Percentiles rank a stretch among this genome's conserved stretches.
phyloP scores from a whole-genome alignment of 2,329 filamentous ascomycete genomes.

The Ascochyta pisi region DNA sequence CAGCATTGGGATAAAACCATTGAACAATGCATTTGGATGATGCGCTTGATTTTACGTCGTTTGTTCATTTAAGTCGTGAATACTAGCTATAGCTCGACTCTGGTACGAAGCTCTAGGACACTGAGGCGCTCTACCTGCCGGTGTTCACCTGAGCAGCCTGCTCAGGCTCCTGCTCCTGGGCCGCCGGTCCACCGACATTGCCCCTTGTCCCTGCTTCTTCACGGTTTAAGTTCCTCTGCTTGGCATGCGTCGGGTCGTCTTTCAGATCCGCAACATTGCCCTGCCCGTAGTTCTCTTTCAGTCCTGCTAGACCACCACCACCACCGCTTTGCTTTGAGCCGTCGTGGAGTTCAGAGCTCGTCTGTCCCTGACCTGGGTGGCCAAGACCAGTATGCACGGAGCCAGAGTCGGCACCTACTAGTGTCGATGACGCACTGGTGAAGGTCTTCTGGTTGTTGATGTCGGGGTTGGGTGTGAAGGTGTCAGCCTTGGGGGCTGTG shows the following conservation, averaged over 20 bases:
- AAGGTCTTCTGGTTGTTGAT: constrained; percentile 52
- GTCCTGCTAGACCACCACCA: constrained; percentile 55
- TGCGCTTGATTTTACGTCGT: neutral
- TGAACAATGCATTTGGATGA: no score
- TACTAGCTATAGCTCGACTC: neutral
- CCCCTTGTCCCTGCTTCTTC: constrained; percentile 45
- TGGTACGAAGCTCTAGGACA: neutral
- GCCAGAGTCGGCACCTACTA: constrained; percentile 60
- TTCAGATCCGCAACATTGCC: constrained; percentile 30
- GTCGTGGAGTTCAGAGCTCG: constrained; percentile 58
- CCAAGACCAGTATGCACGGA: constrained; percentile 63
- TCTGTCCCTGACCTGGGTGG: constrained; percentile 59
- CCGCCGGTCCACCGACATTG: constrained; percentile 37
- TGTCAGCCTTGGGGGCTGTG: constrained; percentile 62
- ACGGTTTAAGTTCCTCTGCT: constrained; percentile 49
- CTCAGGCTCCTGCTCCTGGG: constrained; percentile 47
- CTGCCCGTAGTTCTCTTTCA: constrained; percentile 37
- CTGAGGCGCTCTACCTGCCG: neutral
- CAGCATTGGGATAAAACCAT: no score
- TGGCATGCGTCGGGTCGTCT: constrained; percentile 43
- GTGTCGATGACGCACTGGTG: constrained; percentile 55
- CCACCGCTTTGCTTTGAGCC: constrained; percentile 46
- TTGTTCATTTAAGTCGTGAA: neutral
- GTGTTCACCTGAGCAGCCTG: neutral
- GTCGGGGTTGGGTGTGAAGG: constrained; percentile 56